Evolutionary conservation across 345 rosid species (phyloP).

Genomic region (Raphanus sativus): DNA sequence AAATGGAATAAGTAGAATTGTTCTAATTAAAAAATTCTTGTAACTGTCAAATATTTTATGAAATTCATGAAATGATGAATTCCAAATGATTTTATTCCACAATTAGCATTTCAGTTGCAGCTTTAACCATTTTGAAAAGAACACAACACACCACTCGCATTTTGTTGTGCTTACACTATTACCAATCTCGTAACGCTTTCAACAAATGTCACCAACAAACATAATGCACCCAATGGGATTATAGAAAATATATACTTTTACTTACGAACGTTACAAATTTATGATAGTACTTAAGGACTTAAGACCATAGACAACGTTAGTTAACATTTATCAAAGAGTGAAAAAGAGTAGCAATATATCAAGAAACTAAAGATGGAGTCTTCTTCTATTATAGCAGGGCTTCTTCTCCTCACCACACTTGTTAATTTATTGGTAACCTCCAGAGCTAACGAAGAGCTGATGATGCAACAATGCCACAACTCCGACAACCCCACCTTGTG

Average conservation of each 20-base stretch:
- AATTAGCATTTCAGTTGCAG: too few species aligned
- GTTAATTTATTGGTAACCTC: not conserved
- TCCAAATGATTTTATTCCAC: too few species aligned
- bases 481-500: slow-evolving; percentile 31
- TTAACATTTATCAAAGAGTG: not conserved
- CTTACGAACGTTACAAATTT: slow-evolving; percentile 21
- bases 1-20: too few species aligned
- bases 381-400: not conserved
- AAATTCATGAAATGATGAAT: too few species aligned
- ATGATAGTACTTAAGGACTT: not conserved
- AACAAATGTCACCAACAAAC: slow-evolving; percentile 3
- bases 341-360: not conserved
- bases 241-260: not conserved
- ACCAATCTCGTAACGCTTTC: slow-evolving; percentile 10
- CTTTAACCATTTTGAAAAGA: not conserved
- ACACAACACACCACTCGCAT: not conserved
- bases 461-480: slow-evolving; percentile 37
- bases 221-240: slow-evolving; percentile 10
- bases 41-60: too few species aligned
- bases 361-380: slow-evolving; percentile 4
- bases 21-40: too few species aligned
- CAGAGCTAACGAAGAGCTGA: slow-evolving; percentile 30
- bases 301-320: not conserved
- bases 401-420: slow-evolving; percentile 20
- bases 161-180: not conserved